Evolutionary conservation across 225 moss, liverwort and hornwort genomes (phyloP).

Genomic region (Pleurozium schreberi): DNA sequence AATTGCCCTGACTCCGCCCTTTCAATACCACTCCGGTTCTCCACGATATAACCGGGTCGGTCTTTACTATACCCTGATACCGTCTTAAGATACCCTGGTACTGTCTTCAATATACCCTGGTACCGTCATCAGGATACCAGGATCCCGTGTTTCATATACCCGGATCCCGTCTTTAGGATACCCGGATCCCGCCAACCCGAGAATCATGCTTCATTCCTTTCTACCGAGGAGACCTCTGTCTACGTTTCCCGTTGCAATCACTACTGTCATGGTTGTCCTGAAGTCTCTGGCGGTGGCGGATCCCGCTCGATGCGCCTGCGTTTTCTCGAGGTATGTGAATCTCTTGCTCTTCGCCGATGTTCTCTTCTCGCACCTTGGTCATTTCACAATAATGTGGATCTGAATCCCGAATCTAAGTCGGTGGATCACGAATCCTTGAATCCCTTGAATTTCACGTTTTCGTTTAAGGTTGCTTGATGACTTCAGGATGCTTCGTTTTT

Average conservation of each 20-base stretch:
- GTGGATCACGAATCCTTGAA: background rate
- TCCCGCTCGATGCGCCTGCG: background rate
- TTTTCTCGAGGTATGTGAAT: background rate
- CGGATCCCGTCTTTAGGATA: rapidly evolving
- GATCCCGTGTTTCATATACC: background rate
- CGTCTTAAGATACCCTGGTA: too few species aligned
- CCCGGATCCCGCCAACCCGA: too few species aligned
- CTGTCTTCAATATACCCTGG: too few species aligned
- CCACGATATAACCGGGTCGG: too few species aligned
- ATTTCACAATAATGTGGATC: background rate
- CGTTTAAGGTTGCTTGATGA: background rate
- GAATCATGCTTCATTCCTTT: background rate
- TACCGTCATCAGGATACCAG: too few species aligned
- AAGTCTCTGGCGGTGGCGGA: background rate
- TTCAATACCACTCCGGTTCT: too few species aligned
- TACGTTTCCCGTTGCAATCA: background rate
- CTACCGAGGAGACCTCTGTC: too few species aligned
- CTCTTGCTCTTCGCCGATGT: background rate
- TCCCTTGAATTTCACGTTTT: background rate
- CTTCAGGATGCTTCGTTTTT: background rate
- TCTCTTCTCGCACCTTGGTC: too few species aligned
- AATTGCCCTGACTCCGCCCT: background rate
- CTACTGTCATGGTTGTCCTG: background rate
- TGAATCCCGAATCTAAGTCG: background rate
- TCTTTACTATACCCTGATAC: too few species aligned